Evolutionary conservation across 2,329 filamentous ascomycete species (phyloP), one percentile per base, ranked within the genome.

Genomic region (Rhexocercosporidium sp.): DNA sequence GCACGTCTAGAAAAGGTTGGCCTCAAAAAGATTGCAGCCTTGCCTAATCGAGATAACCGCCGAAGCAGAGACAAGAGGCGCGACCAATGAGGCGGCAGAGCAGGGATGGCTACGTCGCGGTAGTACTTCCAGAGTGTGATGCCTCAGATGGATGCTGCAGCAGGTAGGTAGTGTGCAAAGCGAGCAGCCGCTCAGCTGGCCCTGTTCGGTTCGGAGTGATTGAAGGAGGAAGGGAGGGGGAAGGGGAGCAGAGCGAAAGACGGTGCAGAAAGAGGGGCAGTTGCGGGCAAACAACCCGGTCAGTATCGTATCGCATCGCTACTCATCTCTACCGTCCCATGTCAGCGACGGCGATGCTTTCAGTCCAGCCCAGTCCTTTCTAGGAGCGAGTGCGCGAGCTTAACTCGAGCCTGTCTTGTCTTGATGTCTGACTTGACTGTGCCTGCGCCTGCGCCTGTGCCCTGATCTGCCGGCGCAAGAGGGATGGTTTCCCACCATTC

Each of bases 1-100:
- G 67, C 61, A 67, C 49, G 47, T 62, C 47, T 69, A 47, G 62
- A 68, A 65, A 63, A 65, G 49, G 49, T 65, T 65, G 67, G 67
- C 68, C 62, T 67, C 62, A 66, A 65, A 62, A 18, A 59, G 53
- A 65, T 68, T 70, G 64, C 65, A 73, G 70, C 72, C 70, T 73
- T 75, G 63, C 75, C 74, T 69, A 72, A 76, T 76, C 71, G 68
- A 76, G 75, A 74, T 76, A 74, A 71, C 71, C 73, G 74, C 74
- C 75, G 75, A 75, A 31, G 68, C 60, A 70, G 68, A 69, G 65
- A 62, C 66, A 71, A 63, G 64, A 68, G 70, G 54, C 69, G 69
- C 69, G 62, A 53, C 74, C 73, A 76, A 75, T 76, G 51, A 70
- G 56, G 66, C 68, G 37, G 59, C 62, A 66, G 51, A 66, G 64